Conservation (phyloP, 2,329 filamentous ascomycete species). For the Curvularia hawaiiensis region DNA sequence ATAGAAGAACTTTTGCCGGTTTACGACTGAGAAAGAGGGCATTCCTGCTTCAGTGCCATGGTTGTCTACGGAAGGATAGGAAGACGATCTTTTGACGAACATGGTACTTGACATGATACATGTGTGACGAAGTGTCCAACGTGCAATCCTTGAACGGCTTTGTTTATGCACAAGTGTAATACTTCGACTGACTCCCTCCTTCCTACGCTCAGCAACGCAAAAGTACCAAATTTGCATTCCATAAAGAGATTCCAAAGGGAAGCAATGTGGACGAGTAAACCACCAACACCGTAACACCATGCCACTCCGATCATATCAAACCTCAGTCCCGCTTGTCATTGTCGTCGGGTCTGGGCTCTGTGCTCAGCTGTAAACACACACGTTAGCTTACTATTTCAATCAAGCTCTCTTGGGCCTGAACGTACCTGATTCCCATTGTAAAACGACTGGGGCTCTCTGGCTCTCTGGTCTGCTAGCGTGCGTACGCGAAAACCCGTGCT, state of each 20-base stretch:
- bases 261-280: not conserved
- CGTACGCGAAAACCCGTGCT: constrained; percentile 47
- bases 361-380: constrained; percentile 10
- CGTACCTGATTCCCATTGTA: constrained; percentile 92
- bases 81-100: not conserved
- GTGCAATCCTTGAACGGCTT: not conserved
- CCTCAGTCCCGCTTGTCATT: constrained; percentile 12
- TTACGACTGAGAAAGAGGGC: not conserved
- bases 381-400: not conserved
- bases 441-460: constrained; percentile 67
- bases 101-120: not conserved
- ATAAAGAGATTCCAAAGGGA: not conserved
- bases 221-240: not conserved
- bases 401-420: too few species aligned
- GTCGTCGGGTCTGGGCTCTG: constrained; percentile 9
- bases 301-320: not conserved
- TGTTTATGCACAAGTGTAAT: not conserved
- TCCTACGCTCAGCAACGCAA: not conserved
- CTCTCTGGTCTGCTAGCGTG: constrained; percentile 53
- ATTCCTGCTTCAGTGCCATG: not conserved
- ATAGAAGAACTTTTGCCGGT: not conserved
- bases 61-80: not conserved
- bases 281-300: not conserved
- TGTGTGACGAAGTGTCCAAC: too few species aligned
- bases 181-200: not conserved